phyloP scores from a whole-genome alignment of 495 filamentous ascomycete genomes.

The Opeltia flavorubescens region DNA sequence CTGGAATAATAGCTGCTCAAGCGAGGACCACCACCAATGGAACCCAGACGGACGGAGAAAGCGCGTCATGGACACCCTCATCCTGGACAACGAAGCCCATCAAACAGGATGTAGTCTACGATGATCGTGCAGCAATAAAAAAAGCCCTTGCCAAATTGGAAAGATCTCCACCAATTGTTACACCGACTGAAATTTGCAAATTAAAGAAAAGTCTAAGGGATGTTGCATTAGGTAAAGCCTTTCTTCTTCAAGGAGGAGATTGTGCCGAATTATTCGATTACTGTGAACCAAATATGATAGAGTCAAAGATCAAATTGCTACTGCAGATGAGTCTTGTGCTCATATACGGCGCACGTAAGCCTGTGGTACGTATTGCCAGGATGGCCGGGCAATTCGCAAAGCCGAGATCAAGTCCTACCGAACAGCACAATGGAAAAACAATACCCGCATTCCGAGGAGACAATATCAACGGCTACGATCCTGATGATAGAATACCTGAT shows the following conservation, averaged over 20 bases:
- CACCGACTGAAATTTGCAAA: slow-evolving; percentile 58
- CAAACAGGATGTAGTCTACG: slow-evolving; percentile 77
- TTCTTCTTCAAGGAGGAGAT: slow-evolving; percentile 89
- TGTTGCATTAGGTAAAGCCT: slow-evolving; percentile 83
- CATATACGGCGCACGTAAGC: slow-evolving; percentile 81
- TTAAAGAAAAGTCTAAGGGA: slow-evolving; percentile 65
- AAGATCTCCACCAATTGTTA: slow-evolving; percentile 76
- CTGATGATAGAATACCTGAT: slow-evolving; percentile 59
- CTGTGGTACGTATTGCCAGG: slow-evolving; percentile 83
- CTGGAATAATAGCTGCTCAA: slow-evolving; percentile 10
- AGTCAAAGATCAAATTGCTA: slow-evolving; percentile 90
- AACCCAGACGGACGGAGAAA: slow-evolving; percentile 2
- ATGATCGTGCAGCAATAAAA: slow-evolving; percentile 47
- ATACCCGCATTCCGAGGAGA: slow-evolving; percentile 88
- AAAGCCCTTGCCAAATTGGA: slow-evolving; percentile 56
- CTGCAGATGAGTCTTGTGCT: slow-evolving; percentile 92
- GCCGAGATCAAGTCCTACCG: slow-evolving; percentile 77
- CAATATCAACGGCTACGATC: slow-evolving; percentile 76
- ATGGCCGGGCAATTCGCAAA: slow-evolving; percentile 98
- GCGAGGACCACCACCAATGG: slow-evolving; percentile 10
- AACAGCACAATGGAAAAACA: slow-evolving; percentile 62
- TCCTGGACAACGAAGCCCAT: slow-evolving; percentile 88
- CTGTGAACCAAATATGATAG: slow-evolving; percentile 76
- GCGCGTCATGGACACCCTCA: slow-evolving; percentile 37
- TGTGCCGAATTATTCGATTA: slow-evolving; percentile 97